A percentile compares a stretch with the other conserved stretches of the same genome.
phyloP scores from a whole-genome alignment of 176 grass and related monocot species.

The Carex myosuroides region DNA sequence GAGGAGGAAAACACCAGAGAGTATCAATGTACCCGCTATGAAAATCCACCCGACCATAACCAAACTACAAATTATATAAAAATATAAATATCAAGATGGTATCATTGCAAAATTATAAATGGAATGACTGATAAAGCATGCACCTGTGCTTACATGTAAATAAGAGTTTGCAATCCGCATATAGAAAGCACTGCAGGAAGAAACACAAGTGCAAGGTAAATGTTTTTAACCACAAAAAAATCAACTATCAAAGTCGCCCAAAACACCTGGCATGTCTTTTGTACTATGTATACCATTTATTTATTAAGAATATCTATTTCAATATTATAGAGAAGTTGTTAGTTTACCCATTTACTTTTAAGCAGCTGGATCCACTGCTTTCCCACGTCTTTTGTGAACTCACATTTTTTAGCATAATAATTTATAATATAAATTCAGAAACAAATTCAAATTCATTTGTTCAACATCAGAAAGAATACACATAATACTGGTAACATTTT shows the following conservation, averaged over 20 bases:
- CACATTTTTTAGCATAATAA: not conserved
- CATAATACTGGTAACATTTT: not conserved
- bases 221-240: not conserved
- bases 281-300: not conserved
- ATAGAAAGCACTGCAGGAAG: constrained; percentile 55
- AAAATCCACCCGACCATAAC: constrained; percentile 64
- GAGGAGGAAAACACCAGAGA: constrained; percentile 56
- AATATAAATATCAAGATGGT: not conserved
- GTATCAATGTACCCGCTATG: constrained; percentile 38
- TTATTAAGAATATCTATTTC: not conserved
- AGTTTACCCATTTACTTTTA: no score
- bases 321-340: not conserved
- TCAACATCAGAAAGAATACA: not conserved
- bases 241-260: not conserved
- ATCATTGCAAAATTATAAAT: not conserved
- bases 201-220: not conserved
- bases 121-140: not conserved
- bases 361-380: no score
- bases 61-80: constrained; percentile 29
- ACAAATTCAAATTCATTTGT: not conserved
- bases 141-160: constrained; percentile 43
- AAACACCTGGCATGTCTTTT: not conserved
- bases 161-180: constrained; percentile 36
- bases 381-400: not conserved
- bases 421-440: not conserved